phyloP scores from a whole-genome alignment of 768 basidiomycete species.

The Punctularia strigosozonata region DNA sequence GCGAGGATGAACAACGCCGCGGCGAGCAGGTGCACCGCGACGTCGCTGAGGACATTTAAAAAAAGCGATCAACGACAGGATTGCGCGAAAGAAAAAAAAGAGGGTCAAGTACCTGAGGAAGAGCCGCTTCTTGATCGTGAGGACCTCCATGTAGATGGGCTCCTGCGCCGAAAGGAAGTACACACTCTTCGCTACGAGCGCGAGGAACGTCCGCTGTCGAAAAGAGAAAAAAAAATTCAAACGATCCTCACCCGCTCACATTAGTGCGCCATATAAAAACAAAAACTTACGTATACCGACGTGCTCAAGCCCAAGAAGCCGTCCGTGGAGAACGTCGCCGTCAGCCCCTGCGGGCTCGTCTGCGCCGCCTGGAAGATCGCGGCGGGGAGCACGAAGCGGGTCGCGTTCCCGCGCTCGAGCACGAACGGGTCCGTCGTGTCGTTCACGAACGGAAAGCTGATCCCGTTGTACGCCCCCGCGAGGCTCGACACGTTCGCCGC shows the following conservation, averaged over 20 bases:
- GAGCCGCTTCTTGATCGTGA: slow-evolving; percentile 32
- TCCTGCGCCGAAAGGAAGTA: slow-evolving; percentile 32
- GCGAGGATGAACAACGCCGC: slow-evolving; percentile 32
- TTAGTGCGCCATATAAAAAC: not conserved
- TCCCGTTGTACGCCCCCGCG: slow-evolving; percentile 41
- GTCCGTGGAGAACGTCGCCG: slow-evolving; percentile 23
- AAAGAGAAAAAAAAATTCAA: too few relatives aligned
- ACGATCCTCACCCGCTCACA: not conserved
- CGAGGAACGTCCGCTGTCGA: slow-evolving; percentile 32
- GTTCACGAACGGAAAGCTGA: slow-evolving; percentile 32
- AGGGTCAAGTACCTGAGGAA: slow-evolving; percentile 31
- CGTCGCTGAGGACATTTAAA: slow-evolving; percentile 17
- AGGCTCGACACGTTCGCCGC: slow-evolving; percentile 31
- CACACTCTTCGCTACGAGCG: slow-evolving; percentile 35
- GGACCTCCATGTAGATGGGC: slow-evolving; percentile 27
- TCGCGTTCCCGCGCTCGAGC: slow-evolving; percentile 27
- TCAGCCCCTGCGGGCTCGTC: slow-evolving; percentile 25
- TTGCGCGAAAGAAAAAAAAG: not conserved
- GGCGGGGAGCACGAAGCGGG: slow-evolving; percentile 36
- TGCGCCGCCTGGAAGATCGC: slow-evolving; percentile 37
- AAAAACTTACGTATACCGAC: slow-evolving; percentile 35
- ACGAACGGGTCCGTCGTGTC: slow-evolving; percentile 26
- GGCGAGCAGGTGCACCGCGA: slow-evolving; percentile 32
- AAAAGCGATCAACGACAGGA: not conserved
- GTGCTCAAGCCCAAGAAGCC: slow-evolving; percentile 26